These are phyloP conservation scores for Irineochytrium annulatum DNA, from an alignment of 192 early-diverging fungal genomes.

Conservation along the genomic window DNA sequence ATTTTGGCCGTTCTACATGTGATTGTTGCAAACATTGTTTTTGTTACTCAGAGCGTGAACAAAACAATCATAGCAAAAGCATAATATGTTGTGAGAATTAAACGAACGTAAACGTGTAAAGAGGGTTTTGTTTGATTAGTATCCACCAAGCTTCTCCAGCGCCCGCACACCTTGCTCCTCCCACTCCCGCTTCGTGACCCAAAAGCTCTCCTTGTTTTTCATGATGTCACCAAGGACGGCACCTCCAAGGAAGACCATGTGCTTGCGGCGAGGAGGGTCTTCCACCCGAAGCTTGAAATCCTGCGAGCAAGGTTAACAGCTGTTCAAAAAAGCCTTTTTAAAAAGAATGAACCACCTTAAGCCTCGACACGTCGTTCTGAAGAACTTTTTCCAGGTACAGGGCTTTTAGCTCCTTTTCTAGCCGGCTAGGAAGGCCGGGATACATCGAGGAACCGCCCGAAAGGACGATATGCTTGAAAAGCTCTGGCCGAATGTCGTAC, in stretches of 20 bases:
- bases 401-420: slow-evolving; percentile 98
- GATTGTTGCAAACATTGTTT: too few species aligned
- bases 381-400: slow-evolving; percentile 88
- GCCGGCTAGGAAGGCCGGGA: slow-evolving; percentile 90
- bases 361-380: slow-evolving; percentile 73
- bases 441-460: slow-evolving; percentile 99
- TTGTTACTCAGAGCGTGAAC: too few species aligned
- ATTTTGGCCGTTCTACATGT: too few species aligned
- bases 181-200: slow-evolving; percentile 94
- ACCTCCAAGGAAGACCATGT: slow-evolving; percentile 98
- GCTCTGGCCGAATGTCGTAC: slow-evolving; percentile 86
- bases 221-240: slow-evolving; percentile 93
- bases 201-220: slow-evolving; percentile 84
- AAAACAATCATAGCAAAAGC: too few species aligned
- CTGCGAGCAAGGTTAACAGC: slow-evolving; percentile 33
- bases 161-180: slow-evolving; percentile 78
- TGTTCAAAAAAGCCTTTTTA: background rate
- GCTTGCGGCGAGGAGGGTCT: slow-evolving; percentile 96
- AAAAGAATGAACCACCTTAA: slow-evolving; percentile 58
- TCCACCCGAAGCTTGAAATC: slow-evolving; percentile 98
- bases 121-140: too few species aligned
- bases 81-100: too few species aligned
- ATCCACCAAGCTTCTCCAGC: slow-evolving; percentile 44
- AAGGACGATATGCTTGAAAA: slow-evolving; percentile 97
- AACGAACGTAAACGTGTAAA: too few species aligned